A percentile compares a stretch with the other conserved stretches of the same genome.
These are phyloP conservation scores for Cladophialophora carrionii DNA, from an alignment of 2,329 filamentous ascomycete species.

Conservation along the genomic window DNA sequence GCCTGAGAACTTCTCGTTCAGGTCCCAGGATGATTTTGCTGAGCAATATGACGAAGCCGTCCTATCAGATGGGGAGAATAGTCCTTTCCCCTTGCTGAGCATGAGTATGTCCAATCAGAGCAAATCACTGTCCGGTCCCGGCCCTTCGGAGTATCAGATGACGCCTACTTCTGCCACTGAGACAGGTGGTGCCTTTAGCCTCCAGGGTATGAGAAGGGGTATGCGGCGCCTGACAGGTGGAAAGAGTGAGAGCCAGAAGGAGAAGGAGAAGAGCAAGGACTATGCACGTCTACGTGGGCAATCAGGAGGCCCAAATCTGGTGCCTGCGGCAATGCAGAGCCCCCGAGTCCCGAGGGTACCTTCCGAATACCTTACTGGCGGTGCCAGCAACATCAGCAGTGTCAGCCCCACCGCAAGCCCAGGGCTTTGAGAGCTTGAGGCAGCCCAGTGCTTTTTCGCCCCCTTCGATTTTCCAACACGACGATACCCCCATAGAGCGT, in stretches of 20 bases:
- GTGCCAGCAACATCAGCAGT: conserved; percentile 35
- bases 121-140: conserved; percentile 24
- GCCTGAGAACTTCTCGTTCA: conserved; percentile 23
- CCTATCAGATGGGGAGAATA: conserved; percentile 82
- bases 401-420: conserved; percentile 31
- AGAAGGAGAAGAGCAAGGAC: conserved; percentile 51
- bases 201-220: conserved; percentile 52
- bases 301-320: conserved; percentile 30
- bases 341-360: conserved; percentile 54
- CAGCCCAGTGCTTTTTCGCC: conserved; percentile 6
- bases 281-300: conserved; percentile 49
- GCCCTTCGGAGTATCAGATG: conserved; percentile 37
- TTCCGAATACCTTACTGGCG: conserved; percentile 48
- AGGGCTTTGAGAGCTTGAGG: conserved; percentile 21
- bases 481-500: conserved; percentile 26
- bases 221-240: conserved; percentile 54
- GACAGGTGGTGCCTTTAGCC: conserved; percentile 47
- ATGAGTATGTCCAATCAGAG: conserved; percentile 37
- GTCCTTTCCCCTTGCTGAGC: conserved; percentile 44
- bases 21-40: conserved; percentile 31
- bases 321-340: conserved; percentile 41
- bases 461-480: conserved; percentile 15
- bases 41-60: conserved; percentile 72
- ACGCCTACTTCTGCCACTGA: conserved; percentile 40
- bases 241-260: conserved; percentile 49